phyloP scores from a whole-genome alignment of 202 grass and related monocot genomes.

The Carex arenaria region DNA sequence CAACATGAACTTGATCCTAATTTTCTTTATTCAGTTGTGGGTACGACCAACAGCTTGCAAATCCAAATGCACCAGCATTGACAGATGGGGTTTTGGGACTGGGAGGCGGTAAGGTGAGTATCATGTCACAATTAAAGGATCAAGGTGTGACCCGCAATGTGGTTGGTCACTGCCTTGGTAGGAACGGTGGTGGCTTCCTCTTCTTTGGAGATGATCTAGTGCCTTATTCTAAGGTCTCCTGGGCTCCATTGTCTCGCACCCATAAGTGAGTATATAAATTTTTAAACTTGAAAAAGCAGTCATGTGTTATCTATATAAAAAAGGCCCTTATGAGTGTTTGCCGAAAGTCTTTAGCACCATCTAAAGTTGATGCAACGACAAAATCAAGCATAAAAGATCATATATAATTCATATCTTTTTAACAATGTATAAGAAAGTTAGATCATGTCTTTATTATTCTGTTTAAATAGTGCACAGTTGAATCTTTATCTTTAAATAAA shows the following conservation, averaged over 20 bases:
- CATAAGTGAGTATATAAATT: conserved; percentile 33
- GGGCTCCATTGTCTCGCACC: conserved; percentile 52
- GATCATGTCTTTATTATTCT: background rate
- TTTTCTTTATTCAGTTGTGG: conserved; percentile 56
- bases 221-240: conserved; percentile 45
- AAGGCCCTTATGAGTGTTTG: too few species aligned
- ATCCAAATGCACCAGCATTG: conserved; percentile 16
- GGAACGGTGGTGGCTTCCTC: conserved; percentile 62
- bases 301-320: background rate
- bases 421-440: background rate
- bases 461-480: background rate
- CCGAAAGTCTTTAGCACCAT: background rate
- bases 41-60: conserved; percentile 71
- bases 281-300: conserved; percentile 1
- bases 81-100: conserved; percentile 84
- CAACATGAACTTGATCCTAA: background rate
- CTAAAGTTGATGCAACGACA: background rate
- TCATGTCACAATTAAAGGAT: conserved; percentile 73
- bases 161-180: conserved; percentile 78
- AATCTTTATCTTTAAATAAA: background rate
- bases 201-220: conserved; percentile 85
- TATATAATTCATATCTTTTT: background rate
- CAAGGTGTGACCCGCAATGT: conserved; percentile 79
- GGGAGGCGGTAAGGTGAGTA: conserved; percentile 55
- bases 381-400: background rate